Base-by-base conservation (phyloP, 1,284 basidiomycete genomes). In the Mycena citricolor region DNA sequence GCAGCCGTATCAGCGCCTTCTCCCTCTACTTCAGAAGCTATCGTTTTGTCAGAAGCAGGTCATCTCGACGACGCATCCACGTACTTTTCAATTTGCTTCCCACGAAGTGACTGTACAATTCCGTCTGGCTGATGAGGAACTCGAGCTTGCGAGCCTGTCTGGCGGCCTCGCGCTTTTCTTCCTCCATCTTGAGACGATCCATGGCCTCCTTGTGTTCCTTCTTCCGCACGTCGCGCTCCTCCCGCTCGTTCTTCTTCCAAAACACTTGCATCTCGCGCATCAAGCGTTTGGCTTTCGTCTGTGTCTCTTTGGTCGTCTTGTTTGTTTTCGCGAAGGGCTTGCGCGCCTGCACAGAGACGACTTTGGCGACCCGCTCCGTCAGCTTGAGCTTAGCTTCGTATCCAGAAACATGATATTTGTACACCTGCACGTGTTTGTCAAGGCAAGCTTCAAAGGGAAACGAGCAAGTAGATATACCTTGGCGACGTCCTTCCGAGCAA, bases 61-160 rank as follows among this genome's bases (percentile, higher is more conserved):
- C 32, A 14, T 41, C 42, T 47, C 23, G 37, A 33, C 38, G 31
- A 41, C 29, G 19, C 41, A 17, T 39, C 35, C 14, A 71, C 84
- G 59, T 62, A 91, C 90, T 98, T 71, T 97, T 97, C 58, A 99
- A 80, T 71, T 99, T 99, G 68, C 86, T 97, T 29, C 97, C 95
- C 48, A 99, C 93, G 74, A 99, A 99, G 73, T 99, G 97, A 56
- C 92, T 97, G 70, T 99, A 99, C 10, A 99, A 79, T 66, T 99
- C 97, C 10, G 97, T 99, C 69, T 99, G 97, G 49, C 93, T 98
- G 67, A 99, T 95, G 65, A 99, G 74, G 74, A 99, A 99, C 70
- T 99, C 97, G 45, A 99, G 81, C 68, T 99, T 99, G 56, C 97
- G 81, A 4, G 94, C 90, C 68, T 97, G 94, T 39, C 97, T 77